A percentile compares a stretch with the other conserved stretches of the same genome.
Conservation (phyloP, 2,329 filamentous ascomycete genomes). For the Xylariaceae sp. region DNA sequence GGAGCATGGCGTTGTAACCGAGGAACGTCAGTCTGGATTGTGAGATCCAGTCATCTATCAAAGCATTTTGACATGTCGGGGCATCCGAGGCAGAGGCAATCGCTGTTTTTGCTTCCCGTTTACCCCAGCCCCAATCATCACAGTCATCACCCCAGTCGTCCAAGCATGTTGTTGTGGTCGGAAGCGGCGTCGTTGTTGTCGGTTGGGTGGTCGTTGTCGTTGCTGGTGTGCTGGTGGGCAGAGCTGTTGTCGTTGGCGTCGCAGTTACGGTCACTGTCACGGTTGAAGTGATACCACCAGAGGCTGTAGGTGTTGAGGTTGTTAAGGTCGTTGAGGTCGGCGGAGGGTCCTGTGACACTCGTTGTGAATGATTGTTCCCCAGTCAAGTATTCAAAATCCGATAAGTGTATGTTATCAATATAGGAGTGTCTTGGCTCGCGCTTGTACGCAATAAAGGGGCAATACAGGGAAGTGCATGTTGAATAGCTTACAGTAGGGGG, state of each 20-base stretch:
- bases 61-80: conserved; percentile 36
- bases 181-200: conserved; percentile 7
- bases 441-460: too few species aligned
- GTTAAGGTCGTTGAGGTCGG: neutral
- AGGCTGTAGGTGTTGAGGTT: neutral
- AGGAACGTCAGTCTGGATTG: conserved; percentile 60
- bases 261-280: neutral
- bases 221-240: conserved; percentile 1
- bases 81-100: neutral
- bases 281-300: neutral
- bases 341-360: neutral
- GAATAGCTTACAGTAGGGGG: conserved; percentile 8
- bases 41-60: conserved; percentile 59
- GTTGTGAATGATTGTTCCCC: too few species aligned
- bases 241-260: neutral
- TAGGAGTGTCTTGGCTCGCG: too few species aligned
- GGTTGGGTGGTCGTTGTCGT: conserved; percentile 1
- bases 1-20: conserved; percentile 55
- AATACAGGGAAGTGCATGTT: too few species aligned
- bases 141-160: conserved; percentile 3
- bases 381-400: too few species aligned
- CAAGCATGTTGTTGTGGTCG: conserved; percentile 1
- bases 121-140: conserved; percentile 1
- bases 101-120: conserved; percentile 5
- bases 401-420: too few species aligned